Evolutionary conservation across 2,329 filamentous ascomycete genomes (phyloP).

Genomic region (Scedosporium aurantiacum): DNA sequence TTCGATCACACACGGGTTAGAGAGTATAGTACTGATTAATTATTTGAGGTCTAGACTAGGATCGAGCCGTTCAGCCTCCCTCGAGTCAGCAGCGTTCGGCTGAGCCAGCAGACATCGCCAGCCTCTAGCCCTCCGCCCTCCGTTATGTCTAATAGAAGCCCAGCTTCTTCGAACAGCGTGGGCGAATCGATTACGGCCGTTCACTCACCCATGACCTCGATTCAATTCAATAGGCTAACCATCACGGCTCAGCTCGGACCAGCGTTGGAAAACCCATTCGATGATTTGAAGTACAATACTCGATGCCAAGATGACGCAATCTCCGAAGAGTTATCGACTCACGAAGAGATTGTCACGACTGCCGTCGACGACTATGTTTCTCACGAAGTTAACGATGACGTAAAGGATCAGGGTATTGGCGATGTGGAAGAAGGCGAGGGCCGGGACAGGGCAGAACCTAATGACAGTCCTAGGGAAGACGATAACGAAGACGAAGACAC

Average conservation of each 20-base stretch:
- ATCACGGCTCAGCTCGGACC: not conserved
- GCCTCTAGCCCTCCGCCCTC: not conserved
- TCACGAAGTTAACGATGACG: not conserved
- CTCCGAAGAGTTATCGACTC: not conserved
- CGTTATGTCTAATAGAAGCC: conserved; percentile 1
- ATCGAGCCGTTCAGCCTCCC: conserved; percentile 6
- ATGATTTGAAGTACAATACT: not conserved
- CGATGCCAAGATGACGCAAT: not conserved
- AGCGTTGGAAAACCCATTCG: conserved; percentile 2
- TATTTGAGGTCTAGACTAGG: not conserved
- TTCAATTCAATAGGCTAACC: not conserved
- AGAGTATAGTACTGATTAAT: not conserved
- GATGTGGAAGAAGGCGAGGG: not conserved
- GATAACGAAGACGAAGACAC: conserved; percentile 8
- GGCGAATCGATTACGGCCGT: not conserved
- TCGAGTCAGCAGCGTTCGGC: not conserved
- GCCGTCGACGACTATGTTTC: too few species aligned
- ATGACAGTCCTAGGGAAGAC: too few species aligned
- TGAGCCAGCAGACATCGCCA: conserved; percentile 1
- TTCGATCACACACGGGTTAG: too few species aligned
- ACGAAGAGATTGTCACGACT: not conserved
- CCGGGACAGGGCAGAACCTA: not conserved
- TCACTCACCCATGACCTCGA: not conserved
- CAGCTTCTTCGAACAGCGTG: conserved; percentile 1
- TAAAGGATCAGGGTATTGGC: not conserved